Evolutionary conservation across 495 filamentous ascomycete species (phyloP).

Genomic region (Xylaria curta): DNA sequence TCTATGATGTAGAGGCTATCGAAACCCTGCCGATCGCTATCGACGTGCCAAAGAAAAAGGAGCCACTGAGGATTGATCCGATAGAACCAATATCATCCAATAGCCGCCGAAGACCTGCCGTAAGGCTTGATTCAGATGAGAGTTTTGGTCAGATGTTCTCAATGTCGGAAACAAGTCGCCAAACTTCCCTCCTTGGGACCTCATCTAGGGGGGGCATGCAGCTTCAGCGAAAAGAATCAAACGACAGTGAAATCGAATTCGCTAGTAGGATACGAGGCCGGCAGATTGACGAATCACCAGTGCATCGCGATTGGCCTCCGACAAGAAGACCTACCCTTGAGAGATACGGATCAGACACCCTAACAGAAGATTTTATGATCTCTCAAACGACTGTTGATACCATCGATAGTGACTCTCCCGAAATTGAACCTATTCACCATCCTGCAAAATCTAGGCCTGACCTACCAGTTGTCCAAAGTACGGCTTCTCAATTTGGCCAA

Average conservation of each 20-base stretch:
- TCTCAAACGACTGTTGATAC: slow-evolving; percentile 53
- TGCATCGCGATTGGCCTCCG: slow-evolving; percentile 28
- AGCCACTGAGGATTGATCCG: slow-evolving; percentile 43
- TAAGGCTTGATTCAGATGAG: slow-evolving; percentile 77
- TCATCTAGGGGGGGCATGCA: slow-evolving; percentile 43
- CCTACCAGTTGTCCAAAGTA: slow-evolving; percentile 10
- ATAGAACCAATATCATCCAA: slow-evolving; percentile 35
- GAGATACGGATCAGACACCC: slow-evolving; percentile 44
- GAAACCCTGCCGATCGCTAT: slow-evolving; percentile 52
- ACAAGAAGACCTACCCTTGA: slow-evolving; percentile 31
- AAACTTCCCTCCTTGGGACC: slow-evolving; percentile 43
- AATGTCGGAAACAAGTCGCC: slow-evolving; percentile 68
- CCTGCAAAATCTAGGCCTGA: slow-evolving; percentile 11
- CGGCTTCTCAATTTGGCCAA: slow-evolving; percentile 15
- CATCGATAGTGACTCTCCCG: slow-evolving; percentile 36
- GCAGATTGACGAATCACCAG: slow-evolving; percentile 42
- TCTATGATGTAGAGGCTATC: slow-evolving; percentile 59
- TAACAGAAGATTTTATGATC: slow-evolving; percentile 51
- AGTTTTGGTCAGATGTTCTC: slow-evolving; percentile 80
- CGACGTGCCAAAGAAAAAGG: slow-evolving; percentile 44
- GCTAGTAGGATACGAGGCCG: slow-evolving; percentile 47
- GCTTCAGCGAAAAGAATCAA: slow-evolving; percentile 27
- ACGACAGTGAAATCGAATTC: slow-evolving; percentile 39
- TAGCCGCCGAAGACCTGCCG: slow-evolving; percentile 46
- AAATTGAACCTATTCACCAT: slow-evolving; percentile 17